Evolutionary conservation across 2,329 filamentous ascomycete species (phyloP).

Genomic region (Zasmidium citrigriseum): DNA sequence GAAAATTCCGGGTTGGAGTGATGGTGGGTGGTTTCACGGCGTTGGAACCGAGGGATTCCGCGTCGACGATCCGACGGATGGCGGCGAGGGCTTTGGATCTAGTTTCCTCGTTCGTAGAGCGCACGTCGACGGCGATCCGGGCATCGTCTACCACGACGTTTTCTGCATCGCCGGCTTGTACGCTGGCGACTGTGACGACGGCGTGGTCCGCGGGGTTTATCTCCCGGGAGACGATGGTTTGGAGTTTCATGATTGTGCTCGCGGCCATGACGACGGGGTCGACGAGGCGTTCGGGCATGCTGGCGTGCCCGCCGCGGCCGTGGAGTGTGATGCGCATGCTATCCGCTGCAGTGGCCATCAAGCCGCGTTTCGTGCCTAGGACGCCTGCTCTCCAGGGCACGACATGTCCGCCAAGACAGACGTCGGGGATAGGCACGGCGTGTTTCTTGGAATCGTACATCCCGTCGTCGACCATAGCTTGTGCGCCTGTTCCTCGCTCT

Average conservation of each 20-base stretch:
- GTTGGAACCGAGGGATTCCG: slow-evolving; percentile 55
- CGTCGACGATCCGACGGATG: slow-evolving; percentile 56
- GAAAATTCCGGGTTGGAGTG: slow-evolving; percentile 44
- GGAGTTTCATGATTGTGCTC: slow-evolving; percentile 58
- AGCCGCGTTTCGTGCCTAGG: slow-evolving; percentile 44
- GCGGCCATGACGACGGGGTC: slow-evolving; percentile 62
- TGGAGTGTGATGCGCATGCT: slow-evolving; percentile 53
- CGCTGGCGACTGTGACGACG: slow-evolving; percentile 59
- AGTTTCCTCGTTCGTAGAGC: slow-evolving; percentile 48
- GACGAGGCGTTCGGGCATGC: slow-evolving; percentile 56
- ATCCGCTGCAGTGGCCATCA: slow-evolving; percentile 46
- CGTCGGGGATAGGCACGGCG: slow-evolving; percentile 56
- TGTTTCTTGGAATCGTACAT: slow-evolving; percentile 47
- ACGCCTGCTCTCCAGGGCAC: slow-evolving; percentile 46
- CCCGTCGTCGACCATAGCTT: slow-evolving; percentile 63
- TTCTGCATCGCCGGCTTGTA: slow-evolving; percentile 62
- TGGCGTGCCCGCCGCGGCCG: slow-evolving; percentile 61
- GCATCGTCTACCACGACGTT: slow-evolving; percentile 62
- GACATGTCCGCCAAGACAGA: slow-evolving; percentile 60
- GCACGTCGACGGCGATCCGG: slow-evolving; percentile 57
- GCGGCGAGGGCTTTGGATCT: slow-evolving; percentile 50
- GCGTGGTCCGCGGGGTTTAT: slow-evolving; percentile 54
- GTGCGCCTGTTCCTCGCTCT: slow-evolving; percentile 63
- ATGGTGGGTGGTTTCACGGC: slow-evolving; percentile 47
- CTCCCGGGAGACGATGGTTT: slow-evolving; percentile 60